phyloP scores from a whole-genome alignment of 2,329 filamentous ascomycete genomes.

The Ophiocordyceps camponoti-leonardi region DNA sequence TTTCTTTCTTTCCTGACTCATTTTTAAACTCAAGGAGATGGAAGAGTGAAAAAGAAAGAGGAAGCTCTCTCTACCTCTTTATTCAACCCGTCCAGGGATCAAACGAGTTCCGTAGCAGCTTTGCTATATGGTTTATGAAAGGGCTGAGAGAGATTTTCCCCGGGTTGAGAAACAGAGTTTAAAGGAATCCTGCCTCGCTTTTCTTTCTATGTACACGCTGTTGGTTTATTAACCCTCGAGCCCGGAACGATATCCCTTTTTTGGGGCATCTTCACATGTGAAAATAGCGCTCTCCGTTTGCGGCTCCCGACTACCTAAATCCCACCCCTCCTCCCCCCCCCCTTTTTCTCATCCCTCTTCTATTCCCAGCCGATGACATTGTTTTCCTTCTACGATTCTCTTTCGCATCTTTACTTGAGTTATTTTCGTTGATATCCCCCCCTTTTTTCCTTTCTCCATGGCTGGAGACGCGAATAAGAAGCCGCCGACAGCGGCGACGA shows the following conservation, averaged over 20 bases:
- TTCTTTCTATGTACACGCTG: too few relatives aligned
- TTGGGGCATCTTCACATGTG: neutral
- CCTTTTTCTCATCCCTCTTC: neutral
- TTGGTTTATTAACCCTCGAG: neutral
- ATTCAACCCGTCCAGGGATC: too few relatives aligned
- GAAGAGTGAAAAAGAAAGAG: too few relatives aligned
- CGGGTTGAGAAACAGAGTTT: too few relatives aligned
- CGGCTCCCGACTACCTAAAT: neutral
- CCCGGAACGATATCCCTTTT: neutral
- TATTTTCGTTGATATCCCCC: neutral
- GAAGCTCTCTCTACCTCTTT: too few relatives aligned
- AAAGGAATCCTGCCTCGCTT: too few relatives aligned
- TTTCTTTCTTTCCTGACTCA: too few relatives aligned
- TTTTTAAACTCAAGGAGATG: too few relatives aligned
- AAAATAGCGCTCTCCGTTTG: neutral
- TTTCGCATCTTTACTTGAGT: neutral
- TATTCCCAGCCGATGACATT: neutral
- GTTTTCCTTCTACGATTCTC: neutral
- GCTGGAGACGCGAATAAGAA: slow-evolving; percentile 50
- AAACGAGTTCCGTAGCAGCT: too few relatives aligned
- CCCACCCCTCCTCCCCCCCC: neutral
- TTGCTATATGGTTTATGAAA: too few relatives aligned
- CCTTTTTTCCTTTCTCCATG: neutral
- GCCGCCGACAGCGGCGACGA: slow-evolving; percentile 72
- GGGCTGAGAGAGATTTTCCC: too few relatives aligned